These are phyloP conservation scores for Parathielavia appendiculata DNA, from an alignment of 495 filamentous ascomycete genomes.

Conservation along the genomic window DNA sequence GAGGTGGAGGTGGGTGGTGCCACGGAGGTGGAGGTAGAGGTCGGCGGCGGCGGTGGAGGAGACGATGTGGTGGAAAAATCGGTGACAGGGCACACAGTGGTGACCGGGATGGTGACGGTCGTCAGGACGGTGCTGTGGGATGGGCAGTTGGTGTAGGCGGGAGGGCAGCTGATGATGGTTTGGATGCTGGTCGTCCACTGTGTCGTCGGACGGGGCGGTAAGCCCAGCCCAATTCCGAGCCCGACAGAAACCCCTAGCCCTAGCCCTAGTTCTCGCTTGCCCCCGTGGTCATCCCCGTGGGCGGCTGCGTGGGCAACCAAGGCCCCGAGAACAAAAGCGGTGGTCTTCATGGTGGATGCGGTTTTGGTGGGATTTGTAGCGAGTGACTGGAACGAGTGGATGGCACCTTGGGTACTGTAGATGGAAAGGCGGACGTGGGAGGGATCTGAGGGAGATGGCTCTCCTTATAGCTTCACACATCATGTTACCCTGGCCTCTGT, in stretches of 20 bases:
- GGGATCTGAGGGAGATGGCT: conserved; percentile 1
- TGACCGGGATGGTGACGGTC: conserved; percentile 32
- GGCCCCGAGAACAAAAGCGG: conserved; percentile 26
- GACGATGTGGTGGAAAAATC: conserved; percentile 10
- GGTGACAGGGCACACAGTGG: conserved; percentile 36
- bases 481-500: neutral
- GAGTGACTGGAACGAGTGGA: conserved; percentile 30
- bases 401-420: conserved; percentile 24
- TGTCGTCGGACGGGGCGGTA: no score
- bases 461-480: neutral
- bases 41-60: conserved; percentile 19
- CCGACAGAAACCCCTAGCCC: no score
- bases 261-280: conserved; percentile 3
- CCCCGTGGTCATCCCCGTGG: conserved; percentile 7
- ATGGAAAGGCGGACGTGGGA: conserved; percentile 5
- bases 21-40: conserved; percentile 9
- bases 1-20: no score
- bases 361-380: neutral
- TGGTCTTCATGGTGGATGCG: conserved; percentile 26
- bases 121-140: conserved; percentile 33
- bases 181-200: conserved; percentile 29
- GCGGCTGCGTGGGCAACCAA: conserved; percentile 28
- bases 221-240: neutral
- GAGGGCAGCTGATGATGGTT: conserved; percentile 31
- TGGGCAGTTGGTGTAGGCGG: conserved; percentile 26